Percentiles rank a stretch among this genome's conserved stretches.
Evolutionary conservation across 2,329 filamentous ascomycete species (phyloP).

Genomic region (Pezicula carpinea): DNA sequence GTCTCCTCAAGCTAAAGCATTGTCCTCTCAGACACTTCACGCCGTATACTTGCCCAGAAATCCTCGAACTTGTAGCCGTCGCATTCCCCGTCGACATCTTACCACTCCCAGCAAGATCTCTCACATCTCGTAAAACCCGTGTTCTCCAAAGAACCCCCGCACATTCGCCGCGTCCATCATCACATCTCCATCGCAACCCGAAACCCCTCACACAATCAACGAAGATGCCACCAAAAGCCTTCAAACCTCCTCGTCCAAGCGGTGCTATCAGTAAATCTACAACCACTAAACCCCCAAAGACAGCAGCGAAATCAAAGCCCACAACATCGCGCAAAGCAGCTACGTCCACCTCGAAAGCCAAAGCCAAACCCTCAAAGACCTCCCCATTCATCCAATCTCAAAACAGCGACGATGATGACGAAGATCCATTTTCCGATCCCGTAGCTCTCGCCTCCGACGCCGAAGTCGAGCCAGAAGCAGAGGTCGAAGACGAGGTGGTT

Average conservation of each 20-base stretch:
- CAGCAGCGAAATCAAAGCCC: constrained; percentile 4
- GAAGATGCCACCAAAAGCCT: constrained; percentile 27
- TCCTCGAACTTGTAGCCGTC: too few species aligned
- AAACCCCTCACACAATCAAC: not conserved
- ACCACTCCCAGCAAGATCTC: too few species aligned
- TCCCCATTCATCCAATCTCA: not conserved
- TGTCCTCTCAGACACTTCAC: too few species aligned
- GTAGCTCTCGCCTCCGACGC: not conserved
- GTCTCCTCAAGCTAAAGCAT: too few species aligned
- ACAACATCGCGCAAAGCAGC: constrained; percentile 6
- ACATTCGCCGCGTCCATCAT: not conserved
- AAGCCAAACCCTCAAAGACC: constrained; percentile 1
- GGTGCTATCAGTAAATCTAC: constrained; percentile 5
- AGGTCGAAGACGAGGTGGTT: constrained; percentile 1
- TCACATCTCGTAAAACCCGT: too few species aligned
- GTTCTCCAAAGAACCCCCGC: too few species aligned
- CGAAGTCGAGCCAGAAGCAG: not conserved
- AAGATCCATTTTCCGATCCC: constrained; percentile 10
- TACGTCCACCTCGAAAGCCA: not conserved
- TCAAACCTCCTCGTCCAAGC: constrained; percentile 25
- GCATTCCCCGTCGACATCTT: too few species aligned
- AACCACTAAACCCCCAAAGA: not conserved
- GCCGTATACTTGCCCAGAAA: too few species aligned
- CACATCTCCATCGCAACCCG: not conserved
- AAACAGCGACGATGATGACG: constrained; percentile 3